Evolutionary conservation across 106 monocot genomes (phyloP).

Genomic region (Apostasia ramifera): DNA sequence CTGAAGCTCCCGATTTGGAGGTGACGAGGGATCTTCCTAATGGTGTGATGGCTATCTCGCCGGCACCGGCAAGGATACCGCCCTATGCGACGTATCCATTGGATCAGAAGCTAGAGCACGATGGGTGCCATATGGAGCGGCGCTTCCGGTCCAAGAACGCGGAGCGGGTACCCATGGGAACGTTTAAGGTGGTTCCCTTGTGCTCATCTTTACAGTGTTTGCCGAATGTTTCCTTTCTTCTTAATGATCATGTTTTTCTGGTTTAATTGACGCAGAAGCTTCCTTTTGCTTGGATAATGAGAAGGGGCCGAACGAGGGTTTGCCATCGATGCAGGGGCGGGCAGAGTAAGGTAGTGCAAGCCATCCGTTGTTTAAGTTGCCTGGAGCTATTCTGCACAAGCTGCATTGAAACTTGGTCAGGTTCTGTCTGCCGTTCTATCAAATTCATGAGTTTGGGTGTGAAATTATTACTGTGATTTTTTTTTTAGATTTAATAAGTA

Average conservation of each 20-base stretch:
- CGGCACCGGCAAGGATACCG: slow-evolving; percentile 8
- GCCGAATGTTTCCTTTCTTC: neutral
- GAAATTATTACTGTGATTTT: neutral
- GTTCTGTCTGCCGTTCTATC: neutral
- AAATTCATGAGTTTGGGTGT: neutral
- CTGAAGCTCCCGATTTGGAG: slow-evolving; percentile 6
- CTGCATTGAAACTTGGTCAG: slow-evolving; percentile 6
- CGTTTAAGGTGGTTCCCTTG: slow-evolving; percentile 27
- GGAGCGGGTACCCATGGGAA: slow-evolving; percentile 40
- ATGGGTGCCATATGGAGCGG: slow-evolving; percentile 20
- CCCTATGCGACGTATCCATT: slow-evolving; percentile 10
- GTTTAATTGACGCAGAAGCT: slow-evolving; percentile 25
- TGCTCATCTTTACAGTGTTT: neutral
- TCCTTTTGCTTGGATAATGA: slow-evolving; percentile 10
- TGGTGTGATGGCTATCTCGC: slow-evolving; percentile 74
- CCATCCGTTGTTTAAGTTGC: neutral
- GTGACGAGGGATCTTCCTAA: slow-evolving; percentile 55
- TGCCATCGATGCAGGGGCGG: slow-evolving; percentile 4
- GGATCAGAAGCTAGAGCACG: slow-evolving; percentile 32
- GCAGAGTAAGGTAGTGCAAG: neutral
- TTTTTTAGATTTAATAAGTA: neutral
- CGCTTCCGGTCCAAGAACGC: slow-evolving; percentile 81
- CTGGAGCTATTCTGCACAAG: neutral
- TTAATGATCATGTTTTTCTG: neutral
- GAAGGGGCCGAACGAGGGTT: neutral